Evolutionary conservation across 73 alveolate genomes (phyloP).

Genomic region (Blepharisma stoltei): DNA sequence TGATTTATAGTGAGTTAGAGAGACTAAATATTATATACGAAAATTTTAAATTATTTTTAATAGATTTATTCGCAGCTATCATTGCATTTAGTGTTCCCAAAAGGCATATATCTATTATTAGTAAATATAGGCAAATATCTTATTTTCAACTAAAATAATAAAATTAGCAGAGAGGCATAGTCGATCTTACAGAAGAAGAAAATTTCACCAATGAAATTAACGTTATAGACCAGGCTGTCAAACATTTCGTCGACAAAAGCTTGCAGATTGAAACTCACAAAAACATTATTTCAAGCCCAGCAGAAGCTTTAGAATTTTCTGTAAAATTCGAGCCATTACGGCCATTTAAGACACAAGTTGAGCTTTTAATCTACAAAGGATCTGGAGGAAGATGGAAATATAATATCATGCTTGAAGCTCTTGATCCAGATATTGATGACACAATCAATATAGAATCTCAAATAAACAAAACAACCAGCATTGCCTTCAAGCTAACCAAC

Average conservation of each 20-base stretch:
- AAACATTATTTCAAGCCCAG: slow-evolving; percentile 52
- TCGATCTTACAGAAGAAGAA: slow-evolving; percentile 38
- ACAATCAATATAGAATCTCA: slow-evolving; percentile 86
- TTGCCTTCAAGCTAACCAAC: slow-evolving; percentile 88
- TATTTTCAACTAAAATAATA: not conserved
- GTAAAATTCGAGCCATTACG: slow-evolving; percentile 91
- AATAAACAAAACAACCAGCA: slow-evolving; percentile 84
- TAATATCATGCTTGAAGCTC: slow-evolving; percentile 88
- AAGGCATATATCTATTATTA: too few relatives aligned
- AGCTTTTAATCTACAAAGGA: slow-evolving; percentile 83
- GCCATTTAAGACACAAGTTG: slow-evolving; percentile 90
- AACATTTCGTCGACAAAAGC: slow-evolving; percentile 83
- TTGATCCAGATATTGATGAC: slow-evolving; percentile 97
- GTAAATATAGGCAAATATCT: slow-evolving; percentile 53
- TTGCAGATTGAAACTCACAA: slow-evolving; percentile 80
- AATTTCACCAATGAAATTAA: slow-evolving; percentile 81
- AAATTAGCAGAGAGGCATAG: too few relatives aligned
- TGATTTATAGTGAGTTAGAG: too few relatives aligned
- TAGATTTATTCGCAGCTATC: too few relatives aligned
- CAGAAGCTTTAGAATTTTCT: slow-evolving; percentile 78
- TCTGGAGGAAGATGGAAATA: slow-evolving; percentile 98
- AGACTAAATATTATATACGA: too few relatives aligned
- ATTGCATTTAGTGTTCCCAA: too few relatives aligned
- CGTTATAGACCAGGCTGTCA: slow-evolving; percentile 64
- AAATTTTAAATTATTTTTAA: too few relatives aligned